Conservation (phyloP, 1,284 basidiomycete genomes). For the Rhodotorula sp. region DNA sequence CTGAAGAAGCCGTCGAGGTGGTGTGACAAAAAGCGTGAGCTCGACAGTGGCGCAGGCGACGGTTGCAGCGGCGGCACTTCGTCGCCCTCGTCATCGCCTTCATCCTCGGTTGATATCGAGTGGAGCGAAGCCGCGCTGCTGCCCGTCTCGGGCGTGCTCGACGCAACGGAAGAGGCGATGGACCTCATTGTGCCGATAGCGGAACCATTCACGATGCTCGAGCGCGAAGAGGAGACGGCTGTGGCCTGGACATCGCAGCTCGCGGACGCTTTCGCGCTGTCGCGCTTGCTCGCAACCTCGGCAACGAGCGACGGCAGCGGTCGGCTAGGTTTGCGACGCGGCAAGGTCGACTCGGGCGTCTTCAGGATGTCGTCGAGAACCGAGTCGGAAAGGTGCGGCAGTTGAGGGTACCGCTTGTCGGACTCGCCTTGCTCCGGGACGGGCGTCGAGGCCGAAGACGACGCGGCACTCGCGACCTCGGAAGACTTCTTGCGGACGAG, state of each 20-base stretch:
- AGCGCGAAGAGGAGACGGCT: not conserved
- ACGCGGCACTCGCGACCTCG: conserved; percentile 8
- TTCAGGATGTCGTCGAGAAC: conserved; percentile 25
- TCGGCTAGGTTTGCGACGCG: not conserved
- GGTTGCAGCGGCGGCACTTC: not conserved
- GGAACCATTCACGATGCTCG: not conserved
- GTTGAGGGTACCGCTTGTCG: conserved; percentile 1
- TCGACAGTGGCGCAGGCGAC: not conserved
- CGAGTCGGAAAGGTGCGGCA: conserved; percentile 2
- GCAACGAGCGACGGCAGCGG: conserved; percentile 16
- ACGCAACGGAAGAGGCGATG: not conserved
- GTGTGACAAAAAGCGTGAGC: not conserved
- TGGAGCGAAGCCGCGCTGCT: not conserved
- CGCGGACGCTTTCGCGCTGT: conserved; percentile 2
- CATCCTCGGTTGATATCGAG: not conserved
- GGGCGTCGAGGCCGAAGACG: conserved; percentile 11
- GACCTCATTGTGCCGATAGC: conserved; percentile 5
- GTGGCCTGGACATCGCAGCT: conserved; percentile 4
- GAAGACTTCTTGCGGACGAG: conserved; percentile 17
- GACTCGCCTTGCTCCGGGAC: not conserved
- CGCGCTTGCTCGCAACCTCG: not conserved
- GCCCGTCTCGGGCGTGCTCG: not conserved
- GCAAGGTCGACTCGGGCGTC: conserved; percentile 9
- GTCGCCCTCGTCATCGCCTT: not conserved
- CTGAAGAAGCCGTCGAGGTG: not conserved